A percentile compares a stretch with the other conserved stretches of the same genome.
These are phyloP conservation scores for Colletotrichum tabaci DNA, from an alignment of 2,329 filamentous ascomycete species.

Conservation along the genomic window DNA sequence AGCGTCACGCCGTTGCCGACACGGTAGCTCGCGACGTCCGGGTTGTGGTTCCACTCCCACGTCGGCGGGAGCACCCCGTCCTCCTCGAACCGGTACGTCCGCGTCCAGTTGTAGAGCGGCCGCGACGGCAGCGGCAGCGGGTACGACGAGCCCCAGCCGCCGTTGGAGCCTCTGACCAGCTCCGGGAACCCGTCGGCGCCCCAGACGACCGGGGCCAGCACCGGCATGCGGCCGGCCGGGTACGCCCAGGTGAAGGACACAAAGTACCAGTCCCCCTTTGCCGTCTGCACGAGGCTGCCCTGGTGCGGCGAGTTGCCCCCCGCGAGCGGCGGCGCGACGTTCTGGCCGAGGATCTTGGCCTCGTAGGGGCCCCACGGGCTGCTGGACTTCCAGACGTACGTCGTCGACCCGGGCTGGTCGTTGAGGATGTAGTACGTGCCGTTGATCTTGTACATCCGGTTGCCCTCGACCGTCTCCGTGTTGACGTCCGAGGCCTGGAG, in stretches of 20 bases:
- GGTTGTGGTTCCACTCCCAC: conserved; percentile 77
- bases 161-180: conserved; percentile 57
- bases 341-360: conserved; percentile 58
- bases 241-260: conserved; percentile 71
- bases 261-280: conserved; percentile 70
- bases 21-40: conserved; percentile 62
- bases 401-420: conserved; percentile 60
- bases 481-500: conserved; percentile 56
- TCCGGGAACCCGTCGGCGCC: conserved; percentile 66
- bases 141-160: conserved; percentile 64
- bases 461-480: conserved; percentile 62
- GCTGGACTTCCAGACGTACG: conserved; percentile 65
- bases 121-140: conserved; percentile 50
- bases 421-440: conserved; percentile 70
- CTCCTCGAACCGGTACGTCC: conserved; percentile 61
- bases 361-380: conserved; percentile 69
- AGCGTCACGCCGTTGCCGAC: conserved; percentile 63
- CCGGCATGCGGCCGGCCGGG: conserved; percentile 70
- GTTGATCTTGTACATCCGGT: conserved; percentile 71
- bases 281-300: conserved; percentile 68
- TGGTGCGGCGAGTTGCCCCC: conserved; percentile 67
- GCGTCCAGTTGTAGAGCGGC: conserved; percentile 47
- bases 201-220: conserved; percentile 69
- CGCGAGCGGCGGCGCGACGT: conserved; percentile 58
- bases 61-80: conserved; percentile 54